Base-by-base conservation (phyloP, 352 stramenopile genomes). In the Elongisporangium senticosum region DNA sequence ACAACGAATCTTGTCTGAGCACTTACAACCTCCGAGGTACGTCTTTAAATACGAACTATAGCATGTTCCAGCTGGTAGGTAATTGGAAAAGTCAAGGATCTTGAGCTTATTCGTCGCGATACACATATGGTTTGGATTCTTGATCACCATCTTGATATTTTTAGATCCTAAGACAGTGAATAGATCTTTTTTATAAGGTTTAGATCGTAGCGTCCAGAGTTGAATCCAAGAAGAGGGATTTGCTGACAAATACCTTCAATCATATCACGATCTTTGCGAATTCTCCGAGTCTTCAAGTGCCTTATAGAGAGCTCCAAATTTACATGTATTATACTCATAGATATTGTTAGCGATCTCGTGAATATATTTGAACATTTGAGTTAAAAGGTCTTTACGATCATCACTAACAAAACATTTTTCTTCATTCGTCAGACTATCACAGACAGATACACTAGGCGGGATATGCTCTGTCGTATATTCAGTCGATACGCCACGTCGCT, bases 61-160 rank as follows among this genome's bases (percentile, higher is more conserved):
- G 20, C 49, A 62, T 28, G 61, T 73, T 48, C 62, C 69, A 48
- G 69, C 62, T 28, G 69, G 65, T 21, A 76, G 21, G 62, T 70
- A 75, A 20, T 72, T 72, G 49, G 10, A 58, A 47, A 68, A 67
- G 63, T 77, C 65, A 20, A 77, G 56, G 17, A 74, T 71, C 10
- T 71, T 77, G 7, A 74, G 52, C 6, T 49, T 7, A 24, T 56
- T 19, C 6, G 68, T 70, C 0, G 49, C n/a, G 49, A 77, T 68
- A 50, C 69, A 74, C 69, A 74, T 71, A 55, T 70, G 70, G 14
- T 19, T 48, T 7, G 56, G 64, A 20, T 69, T 75, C 24, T 70
- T 75, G 22, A 67, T 71, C 26, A 62, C 51, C 4, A 58, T 64
- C 49, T 61, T 49, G 37, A 69, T 61, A 6, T 53, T 65, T 0